Percentiles rank a stretch among this genome's conserved stretches.
Evolutionary conservation across 1,284 basidiomycete species (phyloP).

Genomic region (Ustilago loliicola): DNA sequence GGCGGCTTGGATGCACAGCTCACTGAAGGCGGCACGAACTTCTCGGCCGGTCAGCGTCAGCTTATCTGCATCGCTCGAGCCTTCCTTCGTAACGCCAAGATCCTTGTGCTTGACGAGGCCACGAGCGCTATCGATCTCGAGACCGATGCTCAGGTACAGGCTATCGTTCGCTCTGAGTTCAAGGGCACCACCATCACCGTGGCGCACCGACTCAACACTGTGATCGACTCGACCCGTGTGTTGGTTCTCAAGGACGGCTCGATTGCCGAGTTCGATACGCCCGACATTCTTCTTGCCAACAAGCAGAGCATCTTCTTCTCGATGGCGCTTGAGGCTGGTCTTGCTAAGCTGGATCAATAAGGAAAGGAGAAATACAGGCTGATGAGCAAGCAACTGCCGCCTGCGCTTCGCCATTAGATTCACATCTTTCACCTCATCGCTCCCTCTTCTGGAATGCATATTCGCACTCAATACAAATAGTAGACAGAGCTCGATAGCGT

Average conservation of each 20-base stretch:
- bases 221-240: conserved; percentile 86
- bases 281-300: conserved; percentile 76
- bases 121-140: conserved; percentile 79
- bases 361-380: conserved; percentile 5
- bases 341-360: conserved; percentile 51
- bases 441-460: neutral
- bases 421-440: neutral
- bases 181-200: conserved; percentile 72
- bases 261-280: conserved; percentile 82
- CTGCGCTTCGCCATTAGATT: neutral
- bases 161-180: conserved; percentile 77
- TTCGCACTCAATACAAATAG: neutral
- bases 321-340: conserved; percentile 69
- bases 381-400: no score
- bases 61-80: conserved; percentile 71
- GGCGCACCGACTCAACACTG: conserved; percentile 86
- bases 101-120: conserved; percentile 92
- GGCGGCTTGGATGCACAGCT: conserved; percentile 82
- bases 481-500: neutral
- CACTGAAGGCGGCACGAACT: conserved; percentile 82
- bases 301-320: conserved; percentile 71
- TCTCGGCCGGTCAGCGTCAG: conserved; percentile 83
- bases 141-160: conserved; percentile 87
- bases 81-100: conserved; percentile 75
- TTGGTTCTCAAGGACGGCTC: conserved; percentile 84